Evolutionary conservation across 192 early-diverging fungal species (phyloP).

Genomic region (Entophlyctis luteolus): DNA sequence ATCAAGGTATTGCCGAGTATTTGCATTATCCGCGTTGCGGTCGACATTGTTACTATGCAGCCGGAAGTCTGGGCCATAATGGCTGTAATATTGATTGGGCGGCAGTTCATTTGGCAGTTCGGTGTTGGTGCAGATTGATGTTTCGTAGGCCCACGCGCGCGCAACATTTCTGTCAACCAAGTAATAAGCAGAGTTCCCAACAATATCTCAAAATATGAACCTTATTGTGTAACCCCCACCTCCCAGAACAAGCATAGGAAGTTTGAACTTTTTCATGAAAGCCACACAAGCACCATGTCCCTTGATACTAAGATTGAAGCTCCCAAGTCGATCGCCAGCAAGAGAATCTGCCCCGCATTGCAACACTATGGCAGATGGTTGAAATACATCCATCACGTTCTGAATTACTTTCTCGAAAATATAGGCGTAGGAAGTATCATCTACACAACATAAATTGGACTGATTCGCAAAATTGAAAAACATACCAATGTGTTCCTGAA

Average conservation of each 20-base stretch:
- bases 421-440: constrained; percentile 84
- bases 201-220: background rate
- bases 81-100: constrained; percentile 81
- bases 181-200: constrained; percentile 42
- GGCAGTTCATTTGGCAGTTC: constrained; percentile 75
- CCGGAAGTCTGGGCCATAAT: constrained; percentile 86
- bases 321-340: constrained; percentile 87
- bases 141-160: constrained; percentile 94
- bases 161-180: constrained; percentile 79
- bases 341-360: constrained; percentile 97
- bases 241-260: constrained; percentile 89
- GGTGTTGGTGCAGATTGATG: constrained; percentile 71
- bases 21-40: constrained; percentile 76
- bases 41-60: constrained; percentile 74
- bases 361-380: constrained; percentile 84
- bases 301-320: constrained; percentile 89
- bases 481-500: constrained; percentile 77
- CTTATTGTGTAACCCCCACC: constrained; percentile 98
- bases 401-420: constrained; percentile 84
- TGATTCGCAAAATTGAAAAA: background rate
- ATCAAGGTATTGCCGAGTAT: constrained; percentile 79
- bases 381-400: constrained; percentile 89
- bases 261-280: constrained; percentile 84
- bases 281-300: constrained; percentile 92
- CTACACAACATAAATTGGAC: constrained; percentile 24